These are phyloP conservation scores for Sclerotinia sclerotiorum DNA, from an alignment of 2,329 filamentous ascomycete species.

Conservation along the genomic window DNA sequence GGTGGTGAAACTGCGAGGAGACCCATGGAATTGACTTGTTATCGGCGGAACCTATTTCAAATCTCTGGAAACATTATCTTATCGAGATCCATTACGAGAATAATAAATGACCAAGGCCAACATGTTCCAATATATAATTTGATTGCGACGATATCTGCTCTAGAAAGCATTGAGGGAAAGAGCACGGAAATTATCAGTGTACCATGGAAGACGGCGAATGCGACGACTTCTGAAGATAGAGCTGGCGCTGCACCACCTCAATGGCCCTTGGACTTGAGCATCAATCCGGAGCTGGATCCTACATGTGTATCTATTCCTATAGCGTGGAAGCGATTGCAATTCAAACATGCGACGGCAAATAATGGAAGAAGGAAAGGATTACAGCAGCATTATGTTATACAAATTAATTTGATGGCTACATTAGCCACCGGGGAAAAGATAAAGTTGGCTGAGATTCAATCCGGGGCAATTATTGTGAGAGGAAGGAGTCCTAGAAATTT, in stretches of 20 bases:
- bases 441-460: conserved; percentile 80
- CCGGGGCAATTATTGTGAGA: conserved; percentile 91
- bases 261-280: conserved; percentile 54
- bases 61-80: conserved; percentile 84
- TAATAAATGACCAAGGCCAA: conserved; percentile 74
- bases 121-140: conserved; percentile 75
- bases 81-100: conserved; percentile 68
- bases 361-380: conserved; percentile 91
- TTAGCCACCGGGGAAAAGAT: conserved; percentile 64
- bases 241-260: conserved; percentile 54
- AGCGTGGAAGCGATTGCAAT: conserved; percentile 91
- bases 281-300: conserved; percentile 71
- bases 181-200: conserved; percentile 92
- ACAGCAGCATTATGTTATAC: conserved; percentile 91
- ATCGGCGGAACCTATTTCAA: conserved; percentile 91
- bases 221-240: conserved; percentile 37
- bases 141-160: conserved; percentile 78
- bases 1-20: conserved; percentile 47
- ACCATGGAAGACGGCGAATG: conserved; percentile 73
- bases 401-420: conserved; percentile 79
- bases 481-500: conserved; percentile 93
- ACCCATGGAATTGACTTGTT: conserved; percentile 86
- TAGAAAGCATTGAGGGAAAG: conserved; percentile 91
- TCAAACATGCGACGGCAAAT: conserved; percentile 94
- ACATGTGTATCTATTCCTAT: conserved; percentile 79